Evolutionary conservation across 495 filamentous ascomycete genomes (phyloP).

Genomic region (Aspergillus indologenus): DNA sequence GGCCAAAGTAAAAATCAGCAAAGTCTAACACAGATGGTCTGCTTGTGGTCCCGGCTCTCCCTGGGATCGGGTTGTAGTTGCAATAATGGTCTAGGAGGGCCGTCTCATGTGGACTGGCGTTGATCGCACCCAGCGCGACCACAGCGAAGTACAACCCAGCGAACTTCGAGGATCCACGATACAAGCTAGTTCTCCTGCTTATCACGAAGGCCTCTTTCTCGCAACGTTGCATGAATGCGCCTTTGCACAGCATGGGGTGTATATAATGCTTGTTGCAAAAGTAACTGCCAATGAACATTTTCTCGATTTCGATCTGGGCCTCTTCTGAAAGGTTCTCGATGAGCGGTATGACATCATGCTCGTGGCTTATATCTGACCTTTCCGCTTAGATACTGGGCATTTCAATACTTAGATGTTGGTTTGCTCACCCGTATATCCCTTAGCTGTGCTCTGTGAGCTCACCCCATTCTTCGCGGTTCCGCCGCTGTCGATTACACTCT

Average conservation of each 20-base stretch:
- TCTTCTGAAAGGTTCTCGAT: constrained; percentile 14
- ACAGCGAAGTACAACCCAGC: constrained; percentile 26
- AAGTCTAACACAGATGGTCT: constrained; percentile 23
- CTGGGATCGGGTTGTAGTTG: constrained; percentile 7
- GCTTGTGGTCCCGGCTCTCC: neutral
- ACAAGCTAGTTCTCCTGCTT: constrained; percentile 13
- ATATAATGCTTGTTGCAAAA: constrained; percentile 29
- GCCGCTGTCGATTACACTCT: constrained; percentile 5
- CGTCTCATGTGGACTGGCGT: constrained; percentile 24
- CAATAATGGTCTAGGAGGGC: constrained; percentile 24
- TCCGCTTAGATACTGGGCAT: neutral
- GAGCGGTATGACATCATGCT: constrained; percentile 3
- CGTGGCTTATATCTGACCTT: constrained; percentile 2
- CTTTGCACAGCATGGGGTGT: constrained; percentile 24
- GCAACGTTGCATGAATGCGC: constrained; percentile 23
- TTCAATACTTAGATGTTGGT: neutral
- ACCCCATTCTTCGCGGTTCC: neutral
- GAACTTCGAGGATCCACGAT: constrained; percentile 19
- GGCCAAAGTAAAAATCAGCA: constrained; percentile 25
- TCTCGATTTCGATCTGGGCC: constrained; percentile 25
- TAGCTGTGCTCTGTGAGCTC: neutral
- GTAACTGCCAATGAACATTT: constrained; percentile 28
- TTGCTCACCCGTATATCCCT: constrained; percentile 4
- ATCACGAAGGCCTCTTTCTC: constrained; percentile 21
- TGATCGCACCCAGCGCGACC: constrained; percentile 26